phyloP scores from a whole-genome alignment of 192 early-diverging fungal genomes.

The Thoreauomyces humboldtii region DNA sequence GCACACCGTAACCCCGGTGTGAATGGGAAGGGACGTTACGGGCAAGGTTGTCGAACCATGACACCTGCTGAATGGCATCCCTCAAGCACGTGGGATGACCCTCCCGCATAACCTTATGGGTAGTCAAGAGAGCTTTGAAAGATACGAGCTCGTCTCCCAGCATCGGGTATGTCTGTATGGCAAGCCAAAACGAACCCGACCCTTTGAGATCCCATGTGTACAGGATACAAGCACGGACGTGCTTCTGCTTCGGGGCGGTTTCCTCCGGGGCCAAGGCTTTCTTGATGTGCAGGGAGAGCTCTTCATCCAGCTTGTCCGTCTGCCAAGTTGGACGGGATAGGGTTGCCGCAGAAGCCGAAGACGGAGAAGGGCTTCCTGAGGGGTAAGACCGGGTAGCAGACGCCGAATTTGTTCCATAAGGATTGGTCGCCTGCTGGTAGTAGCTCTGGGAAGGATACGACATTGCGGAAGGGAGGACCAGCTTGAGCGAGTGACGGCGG shows the following conservation, averaged over 20 bases:
- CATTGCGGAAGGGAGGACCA: too few relatives aligned
- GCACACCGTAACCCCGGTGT: slow-evolving; percentile 59
- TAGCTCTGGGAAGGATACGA: background rate
- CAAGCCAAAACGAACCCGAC: slow-evolving; percentile 80
- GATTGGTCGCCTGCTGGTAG: background rate
- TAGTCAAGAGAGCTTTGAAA: slow-evolving; percentile 90
- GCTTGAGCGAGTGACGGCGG: too few relatives aligned
- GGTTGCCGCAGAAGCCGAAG: too few relatives aligned
- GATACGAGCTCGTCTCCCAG: slow-evolving; percentile 91
- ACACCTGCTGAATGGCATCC: slow-evolving; percentile 74
- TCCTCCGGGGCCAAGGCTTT: slow-evolving; percentile 90
- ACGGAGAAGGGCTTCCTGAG: slow-evolving; percentile 4
- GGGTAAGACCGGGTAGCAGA: slow-evolving; percentile 14
- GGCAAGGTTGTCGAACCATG: slow-evolving; percentile 78
- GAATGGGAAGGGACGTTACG: slow-evolving; percentile 21
- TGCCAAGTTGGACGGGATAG: slow-evolving; percentile 13
- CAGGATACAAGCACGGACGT: slow-evolving; percentile 85
- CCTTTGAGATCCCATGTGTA: slow-evolving; percentile 94
- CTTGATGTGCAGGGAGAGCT: slow-evolving; percentile 81
- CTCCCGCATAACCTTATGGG: slow-evolving; percentile 93
- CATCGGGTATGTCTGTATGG: slow-evolving; percentile 82
- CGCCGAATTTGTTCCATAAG: slow-evolving; percentile 4
- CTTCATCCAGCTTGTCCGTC: slow-evolving; percentile 59
- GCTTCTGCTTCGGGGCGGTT: slow-evolving; percentile 96
- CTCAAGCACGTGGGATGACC: slow-evolving; percentile 83